Evolutionary conservation across 1,284 basidiomycete species (phyloP), one percentile per base, ranked within the genome.

Genomic region (Cystobasidium slooffiae): DNA sequence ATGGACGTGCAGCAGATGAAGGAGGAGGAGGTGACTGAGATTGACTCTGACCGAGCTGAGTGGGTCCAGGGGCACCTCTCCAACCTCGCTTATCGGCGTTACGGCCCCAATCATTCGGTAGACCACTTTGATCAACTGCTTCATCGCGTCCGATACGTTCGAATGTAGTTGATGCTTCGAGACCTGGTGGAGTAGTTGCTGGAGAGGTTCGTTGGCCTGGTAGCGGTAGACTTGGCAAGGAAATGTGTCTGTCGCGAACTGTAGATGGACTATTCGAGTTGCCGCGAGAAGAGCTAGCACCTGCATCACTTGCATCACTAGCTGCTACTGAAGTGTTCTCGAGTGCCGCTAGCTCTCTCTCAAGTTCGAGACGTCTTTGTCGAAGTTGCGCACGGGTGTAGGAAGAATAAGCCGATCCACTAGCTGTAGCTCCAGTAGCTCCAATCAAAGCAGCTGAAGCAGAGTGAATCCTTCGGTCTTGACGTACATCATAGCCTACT

Each of bases 311-410:
- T 12, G 31, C 64, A 41, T 66, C 64, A 66, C 64, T 63, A 6
- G 41, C 39, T n/a, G 49, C 43, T 52, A 43, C 44, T 4, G 61
- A 63, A 12, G 70, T 43, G 10, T 14, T 65, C 20, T 73, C 70
- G 10, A 73, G 55, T 8, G 41, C 53, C 9, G 62, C 70, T 12
- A 73, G 52, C 43, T 73, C 70, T 22, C 70, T 22, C 41, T 73
- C 70, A 22, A 73, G 63, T 53, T 73, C 70, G 39, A 65, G n/a
- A 9, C 70, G 62, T 18, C 70, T 62, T 52, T 73, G 70, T 3
- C 70, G 61, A 1, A 73, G 70, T 39, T 73, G 70, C 49, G 69
- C 69, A 3, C 69, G 69, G 6, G 69, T 72, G 24, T 63, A 72
- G n/a, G 56, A 52, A 14, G 69, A 62, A 37, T 72, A 72, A 10